Percentiles rank a stretch among this genome's conserved stretches.
Conservation (phyloP, 768 basidiomycete species). For the Amanita pallidorosea region DNA sequence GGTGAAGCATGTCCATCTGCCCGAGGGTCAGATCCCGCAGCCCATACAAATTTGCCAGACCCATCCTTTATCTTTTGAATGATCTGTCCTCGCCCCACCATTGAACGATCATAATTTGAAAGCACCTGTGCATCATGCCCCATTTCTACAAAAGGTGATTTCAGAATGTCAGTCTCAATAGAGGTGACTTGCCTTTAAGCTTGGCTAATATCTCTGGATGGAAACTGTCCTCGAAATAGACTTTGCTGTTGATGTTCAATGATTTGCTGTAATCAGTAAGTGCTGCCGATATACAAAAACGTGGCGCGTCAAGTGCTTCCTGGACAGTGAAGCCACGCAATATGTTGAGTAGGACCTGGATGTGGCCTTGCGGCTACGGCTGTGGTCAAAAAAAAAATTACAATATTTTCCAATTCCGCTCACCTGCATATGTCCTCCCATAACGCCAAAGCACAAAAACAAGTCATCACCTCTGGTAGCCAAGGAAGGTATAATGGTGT, state of each 20-base stretch:
- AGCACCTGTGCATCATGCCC: slow-evolving; percentile 73
- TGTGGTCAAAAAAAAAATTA: not conserved
- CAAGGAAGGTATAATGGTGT: slow-evolving; percentile 91
- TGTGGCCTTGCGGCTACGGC: slow-evolving; percentile 84
- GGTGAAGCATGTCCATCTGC: slow-evolving; percentile 82
- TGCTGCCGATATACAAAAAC: slow-evolving; percentile 92
- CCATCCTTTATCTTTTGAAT: slow-evolving; percentile 69
- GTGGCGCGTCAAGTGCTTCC: slow-evolving; percentile 85
- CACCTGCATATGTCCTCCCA: slow-evolving; percentile 89
- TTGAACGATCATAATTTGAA: slow-evolving; percentile 45
- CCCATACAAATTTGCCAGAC: slow-evolving; percentile 79
- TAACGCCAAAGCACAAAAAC: slow-evolving; percentile 83
- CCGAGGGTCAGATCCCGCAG: slow-evolving; percentile 84
- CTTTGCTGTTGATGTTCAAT: slow-evolving; percentile 59
- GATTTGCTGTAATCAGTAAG: slow-evolving; percentile 47
- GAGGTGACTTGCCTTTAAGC: slow-evolving; percentile 46
- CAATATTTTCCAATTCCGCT: not conserved
- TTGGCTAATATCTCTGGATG: slow-evolving; percentile 46
- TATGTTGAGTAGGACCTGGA: slow-evolving; percentile 88
- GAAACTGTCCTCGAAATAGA: slow-evolving; percentile 86
- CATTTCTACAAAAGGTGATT: slow-evolving; percentile 44
- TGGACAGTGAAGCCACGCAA: slow-evolving; percentile 83
- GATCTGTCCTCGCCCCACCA: slow-evolving; percentile 81
- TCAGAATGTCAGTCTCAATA: slow-evolving; percentile 3
- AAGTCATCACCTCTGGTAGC: slow-evolving; percentile 70